Base-by-base conservation (phyloP, 164 flowering plant species). In the Aristolochia californica region DNA sequence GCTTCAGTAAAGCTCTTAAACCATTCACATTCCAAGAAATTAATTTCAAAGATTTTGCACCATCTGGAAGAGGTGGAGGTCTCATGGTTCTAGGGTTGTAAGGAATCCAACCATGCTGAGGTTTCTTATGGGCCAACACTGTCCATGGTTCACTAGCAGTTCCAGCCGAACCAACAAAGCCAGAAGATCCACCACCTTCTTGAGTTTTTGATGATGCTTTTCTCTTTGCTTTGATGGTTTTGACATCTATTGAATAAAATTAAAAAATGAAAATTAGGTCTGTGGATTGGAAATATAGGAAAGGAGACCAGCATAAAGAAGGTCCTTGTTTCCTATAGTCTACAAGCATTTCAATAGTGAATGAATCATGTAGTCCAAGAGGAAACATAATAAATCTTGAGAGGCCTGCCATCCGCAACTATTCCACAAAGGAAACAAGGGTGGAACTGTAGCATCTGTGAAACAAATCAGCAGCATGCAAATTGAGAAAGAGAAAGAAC, bases 11-110 rank as follows among this genome's bases (percentile, higher is more conserved):
- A 22, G 97, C 95, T 72, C 97, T 78, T 59, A 93, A 71, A 0
- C 99, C 99, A 73, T 93, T 93, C 55, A 93, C 96, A 78, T 93
- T 93, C 99, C 99, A 93, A 57, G 99, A 89, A 71, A 93, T 58
- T 27, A 93, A 62, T 73, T 87, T 93, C 58, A 80, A 59, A 60
- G 23, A 67, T 20, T 74, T 68, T 38, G 78, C 71, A 70, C 69
- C 81, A 63, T 56, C 62, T 44, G 70, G 40, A 66, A 77, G 83
- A 48, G 84, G 83, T 48, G 78, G 80, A 52, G 83, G 81, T 71
- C 96, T 81, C 97, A 93, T 85, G 57, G 74, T 84, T 71, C 63
- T 77, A 10, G 99, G 97, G 68, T 89, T 89, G 67, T 93, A 93
- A n/a, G 88, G 74, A 60, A 77, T 67, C 99, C 99, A 93, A 48